A percentile compares a stretch with the other conserved stretches of the same genome.
Evolutionary conservation across 2,329 filamentous ascomycete species (phyloP).

Genomic region (Ceratocystis lukuohia): DNA sequence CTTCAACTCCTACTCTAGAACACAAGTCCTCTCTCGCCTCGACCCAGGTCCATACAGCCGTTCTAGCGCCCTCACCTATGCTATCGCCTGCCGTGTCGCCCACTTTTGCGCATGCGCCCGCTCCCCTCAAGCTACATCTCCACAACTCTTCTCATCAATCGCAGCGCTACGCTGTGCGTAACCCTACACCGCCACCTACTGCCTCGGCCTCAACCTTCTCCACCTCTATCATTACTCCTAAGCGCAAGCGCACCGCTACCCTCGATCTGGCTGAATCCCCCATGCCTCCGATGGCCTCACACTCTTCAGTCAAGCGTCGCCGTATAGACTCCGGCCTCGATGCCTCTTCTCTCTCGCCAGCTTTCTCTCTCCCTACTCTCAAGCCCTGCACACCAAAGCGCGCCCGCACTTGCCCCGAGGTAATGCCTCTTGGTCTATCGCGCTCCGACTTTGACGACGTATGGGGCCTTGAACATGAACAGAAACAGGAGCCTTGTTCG

Average conservation of each 20-base stretch:
- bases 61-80: slow-evolving; percentile 4
- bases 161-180: slow-evolving; percentile 23
- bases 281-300: slow-evolving; percentile 5
- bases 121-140: slow-evolving; percentile 8
- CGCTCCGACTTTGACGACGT: slow-evolving; percentile 42
- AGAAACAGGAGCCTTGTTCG: neutral
- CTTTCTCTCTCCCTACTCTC: slow-evolving; percentile 20
- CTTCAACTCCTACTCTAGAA: slow-evolving; percentile 25
- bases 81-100: neutral
- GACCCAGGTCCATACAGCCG: neutral
- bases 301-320: slow-evolving; percentile 37
- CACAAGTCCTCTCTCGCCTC: slow-evolving; percentile 2
- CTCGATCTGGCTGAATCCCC: slow-evolving; percentile 12
- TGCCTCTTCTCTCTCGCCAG: slow-evolving; percentile 18
- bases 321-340: slow-evolving; percentile 33
- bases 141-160: neutral
- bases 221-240: slow-evolving; percentile 39
- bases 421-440: slow-evolving; percentile 46
- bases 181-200: slow-evolving; percentile 33
- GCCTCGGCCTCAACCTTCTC: slow-evolving; percentile 28
- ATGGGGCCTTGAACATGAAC: slow-evolving; percentile 11
- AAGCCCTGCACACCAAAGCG: slow-evolving; percentile 45
- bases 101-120: slow-evolving; percentile 6
- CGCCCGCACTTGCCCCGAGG: slow-evolving; percentile 45
- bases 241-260: slow-evolving; percentile 24